phyloP scores from a whole-genome alignment of 306 rosid species.

The Prunus mongolica region DNA sequence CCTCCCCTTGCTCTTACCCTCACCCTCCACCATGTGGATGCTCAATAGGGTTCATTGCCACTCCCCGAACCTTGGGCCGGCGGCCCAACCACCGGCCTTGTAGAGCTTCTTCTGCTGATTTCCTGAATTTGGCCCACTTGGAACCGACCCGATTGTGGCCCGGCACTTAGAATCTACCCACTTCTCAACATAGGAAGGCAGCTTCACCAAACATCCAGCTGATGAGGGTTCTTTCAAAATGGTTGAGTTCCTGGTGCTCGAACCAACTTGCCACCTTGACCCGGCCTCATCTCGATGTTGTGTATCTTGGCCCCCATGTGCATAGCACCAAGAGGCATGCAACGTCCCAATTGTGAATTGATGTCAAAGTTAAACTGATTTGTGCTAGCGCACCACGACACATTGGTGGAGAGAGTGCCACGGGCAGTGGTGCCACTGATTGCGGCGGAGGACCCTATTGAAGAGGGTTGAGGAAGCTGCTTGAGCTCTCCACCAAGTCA shows the following conservation, averaged over 20 bases:
- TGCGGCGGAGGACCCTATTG: neutral
- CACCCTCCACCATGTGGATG: constrained; percentile 92
- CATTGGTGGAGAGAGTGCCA: neutral
- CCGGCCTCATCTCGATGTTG: constrained; percentile 68
- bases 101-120: constrained; percentile 53
- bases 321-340: constrained; percentile 73
- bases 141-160: constrained; percentile 49
- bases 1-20: constrained; percentile 66
- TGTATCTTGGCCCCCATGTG: constrained; percentile 79
- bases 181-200: constrained; percentile 65
- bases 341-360: constrained; percentile 73
- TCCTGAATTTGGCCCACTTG: constrained; percentile 56
- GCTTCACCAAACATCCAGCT: constrained; percentile 47
- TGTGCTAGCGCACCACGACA: neutral
- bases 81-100: constrained; percentile 82
- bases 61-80: constrained; percentile 76
- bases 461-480: constrained; percentile 3
- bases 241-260: constrained; percentile 31
- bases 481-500: constrained; percentile 2
- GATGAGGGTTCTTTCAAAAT: constrained; percentile 56
- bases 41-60: constrained; percentile 80
- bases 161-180: constrained; percentile 55
- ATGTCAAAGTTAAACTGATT: constrained; percentile 19
- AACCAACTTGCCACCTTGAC: constrained; percentile 86
- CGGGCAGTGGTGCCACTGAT: neutral